Base-by-base conservation (phyloP, 371 early-diverging fungal species). In the Mortierella sp. region DNA sequence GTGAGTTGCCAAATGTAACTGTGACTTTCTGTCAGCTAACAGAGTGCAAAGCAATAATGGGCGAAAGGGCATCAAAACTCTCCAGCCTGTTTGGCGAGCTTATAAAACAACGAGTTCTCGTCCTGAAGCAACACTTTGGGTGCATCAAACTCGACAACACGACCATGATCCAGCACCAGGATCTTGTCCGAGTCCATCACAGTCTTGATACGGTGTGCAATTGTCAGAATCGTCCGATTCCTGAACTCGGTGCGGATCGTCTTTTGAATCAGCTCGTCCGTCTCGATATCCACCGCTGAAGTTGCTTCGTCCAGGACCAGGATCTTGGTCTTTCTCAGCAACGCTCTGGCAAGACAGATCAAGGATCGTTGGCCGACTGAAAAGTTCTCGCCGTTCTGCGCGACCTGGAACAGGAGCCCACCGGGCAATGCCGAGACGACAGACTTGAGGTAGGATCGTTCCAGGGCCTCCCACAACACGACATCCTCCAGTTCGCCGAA, bases 301-400 rank as follows among this genome's bases (percentile, higher is more conserved):
- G 91, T 92, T n/a, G 94, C 94, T 77, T 96, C 96, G 78, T 95
- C 95, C 72, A 95, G 84, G 9, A 95, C 89, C 8, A 95, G 90
- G 55, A 91, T 84, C 72, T 87, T 83, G 70, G 92, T 79, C 77
- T 84, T 75, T 52, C 86, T 82, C 48, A 94, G 74, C 14, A 93
- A 76, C n/a, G 93, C 91, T 45, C 95, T 88, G 26, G 91, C 90
- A n/a, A 95, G 82, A 54, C 92, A 90, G 65, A 95, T 84, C 80
- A 95, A 88, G 76, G 95, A 95, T 58, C 90, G 84, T 79, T 95
- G 92, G 9, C 96, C 96, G 31, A 92, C 90, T 42, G 90, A 90
- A 72, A 98, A 95, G 88, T 97, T 97, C 54, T 95, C 95, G 57
- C 98, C 98, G 26, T 93, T 92, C 83, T 93, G 92, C 3, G 90